Evolutionary conservation across 352 stramenopile species (phyloP).

Genomic region (Globisporangium splendens): DNA sequence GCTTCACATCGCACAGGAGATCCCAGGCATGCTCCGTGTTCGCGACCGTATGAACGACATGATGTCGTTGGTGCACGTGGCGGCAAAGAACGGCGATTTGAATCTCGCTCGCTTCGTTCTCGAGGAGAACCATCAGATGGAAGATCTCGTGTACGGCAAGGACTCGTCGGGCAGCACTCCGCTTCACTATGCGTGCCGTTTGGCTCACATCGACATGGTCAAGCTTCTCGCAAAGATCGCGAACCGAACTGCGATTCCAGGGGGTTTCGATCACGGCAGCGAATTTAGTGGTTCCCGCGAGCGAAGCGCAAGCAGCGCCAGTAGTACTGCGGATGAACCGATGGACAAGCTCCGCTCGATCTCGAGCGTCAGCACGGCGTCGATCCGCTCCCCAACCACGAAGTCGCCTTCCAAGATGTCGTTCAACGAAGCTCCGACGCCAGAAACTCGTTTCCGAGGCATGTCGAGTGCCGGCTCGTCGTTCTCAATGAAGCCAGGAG

Average conservation of each 20-base stretch:
- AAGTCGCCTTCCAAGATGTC: conserved; percentile 28
- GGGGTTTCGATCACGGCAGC: conserved; percentile 36
- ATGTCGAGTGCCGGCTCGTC: conserved; percentile 30
- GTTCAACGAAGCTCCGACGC: conserved; percentile 2
- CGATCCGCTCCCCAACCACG: conserved; percentile 53
- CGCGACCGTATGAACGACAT: conserved; percentile 73
- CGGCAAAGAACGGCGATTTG: conserved; percentile 81
- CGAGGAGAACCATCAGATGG: conserved; percentile 75
- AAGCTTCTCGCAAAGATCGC: conserved; percentile 81
- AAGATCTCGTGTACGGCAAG: conserved; percentile 82
- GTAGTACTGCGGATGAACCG: conserved; percentile 40
- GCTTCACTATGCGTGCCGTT: conserved; percentile 74
- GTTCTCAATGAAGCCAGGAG: conserved; percentile 55
- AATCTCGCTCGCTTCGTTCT: conserved; percentile 82
- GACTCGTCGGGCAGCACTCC: conserved; percentile 77
- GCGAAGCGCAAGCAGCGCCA: conserved; percentile 64
- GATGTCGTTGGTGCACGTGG: conserved; percentile 88
- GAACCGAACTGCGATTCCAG: conserved; percentile 73
- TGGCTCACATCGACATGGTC: conserved; percentile 84
- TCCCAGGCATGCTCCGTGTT: conserved; percentile 76
- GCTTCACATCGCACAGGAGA: conserved; percentile 76
- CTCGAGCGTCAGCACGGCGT: conserved; percentile 41
- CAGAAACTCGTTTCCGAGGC: conserved; percentile 28
- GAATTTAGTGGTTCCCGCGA: conserved; percentile 32
- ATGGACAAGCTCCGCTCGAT: conserved; percentile 61